Base-by-base conservation (phyloP, 2,329 filamentous ascomycete genomes). In the Talaromyces sp. region DNA sequence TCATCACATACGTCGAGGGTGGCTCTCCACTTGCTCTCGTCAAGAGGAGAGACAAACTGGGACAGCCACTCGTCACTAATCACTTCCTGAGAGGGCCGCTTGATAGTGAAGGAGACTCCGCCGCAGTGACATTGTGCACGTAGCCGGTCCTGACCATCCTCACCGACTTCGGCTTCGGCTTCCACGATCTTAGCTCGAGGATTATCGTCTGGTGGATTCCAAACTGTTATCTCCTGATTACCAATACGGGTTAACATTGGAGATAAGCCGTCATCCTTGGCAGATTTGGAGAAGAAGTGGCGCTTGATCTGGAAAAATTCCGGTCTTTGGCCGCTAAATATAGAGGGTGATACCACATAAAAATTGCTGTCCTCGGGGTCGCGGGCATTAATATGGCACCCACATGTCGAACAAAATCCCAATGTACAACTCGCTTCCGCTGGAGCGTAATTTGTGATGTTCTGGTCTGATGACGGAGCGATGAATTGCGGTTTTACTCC, bases 331-430 rank as follows among this genome's bases (percentile, higher is more conserved):
- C 63, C 31, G 47, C 69, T 31, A 52, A 74, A 72, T 19, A 73
- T 68, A 5, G 72, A 47, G 2, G 63, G 69, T 8, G 73, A 73
- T 9, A 74, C 64, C 1, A 66, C 62, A 71, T 71, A 74, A 3
- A 39, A 31, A 31, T 31, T 41, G 3, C 64, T 62, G 19, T 67
- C 64, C 1, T 57, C 63, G 7, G 52, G 58, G 31, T 69, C 70
- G 11, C 71, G 27, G 27, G 27, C 27, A 31, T 31, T 72, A 7
- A 75, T 68, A 10, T 78, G 76, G 27, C 77, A 78, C 11, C 81
- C 81, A 65, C 82, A 84, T 8, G 73, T 80, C 7, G 71, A 71
- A 68, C 82, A 84, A 67, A 80, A 80, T 66, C 77, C 79, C 5
- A 74, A 68, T 27, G 68, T 76, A 14, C 74, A 69, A 5, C 67